These are phyloP conservation scores for Maudiozyma serrabonitensis DNA, from an alignment of 805 yeast species.

Conservation along the genomic window DNA sequence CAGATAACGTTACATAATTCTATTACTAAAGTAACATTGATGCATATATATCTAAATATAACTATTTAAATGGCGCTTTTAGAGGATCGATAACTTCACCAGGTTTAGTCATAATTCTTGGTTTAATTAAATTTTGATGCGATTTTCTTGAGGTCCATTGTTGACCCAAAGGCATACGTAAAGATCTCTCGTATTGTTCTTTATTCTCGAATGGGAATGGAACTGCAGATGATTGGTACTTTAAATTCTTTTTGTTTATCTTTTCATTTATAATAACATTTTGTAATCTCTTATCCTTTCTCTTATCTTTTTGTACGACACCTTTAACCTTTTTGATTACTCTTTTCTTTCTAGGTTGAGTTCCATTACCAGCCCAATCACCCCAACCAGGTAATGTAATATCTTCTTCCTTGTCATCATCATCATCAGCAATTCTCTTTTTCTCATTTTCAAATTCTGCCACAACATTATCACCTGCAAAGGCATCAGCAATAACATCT, in stretches of 20 bases:
- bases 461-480: constrained; percentile 95
- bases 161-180: constrained; percentile 93
- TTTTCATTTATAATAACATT: constrained; percentile 86
- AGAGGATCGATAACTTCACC: constrained; percentile 89
- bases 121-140: constrained; percentile 82
- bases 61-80: constrained; percentile 62
- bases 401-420: constrained; percentile 82
- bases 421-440: constrained; percentile 52
- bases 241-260: constrained; percentile 71
- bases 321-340: constrained; percentile 69
- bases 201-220: constrained; percentile 90
- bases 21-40: neutral
- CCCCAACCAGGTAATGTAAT: constrained; percentile 96
- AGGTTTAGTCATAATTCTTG: constrained; percentile 74
- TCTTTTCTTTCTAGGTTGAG: constrained; percentile 41
- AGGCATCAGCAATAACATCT: constrained; percentile 79
- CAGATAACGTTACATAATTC: neutral
- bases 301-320: constrained; percentile 55
- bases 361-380: constrained; percentile 78
- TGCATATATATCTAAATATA: neutral
- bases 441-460: constrained; percentile 71
- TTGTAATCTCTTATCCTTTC: constrained; percentile 67
- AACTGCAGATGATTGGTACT: constrained; percentile 80
- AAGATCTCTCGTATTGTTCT: constrained; percentile 90
- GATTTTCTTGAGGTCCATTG: constrained; percentile 90